Base-by-base conservation (phyloP, 208 protist species). In the Vickermania spadyakhi region DNA sequence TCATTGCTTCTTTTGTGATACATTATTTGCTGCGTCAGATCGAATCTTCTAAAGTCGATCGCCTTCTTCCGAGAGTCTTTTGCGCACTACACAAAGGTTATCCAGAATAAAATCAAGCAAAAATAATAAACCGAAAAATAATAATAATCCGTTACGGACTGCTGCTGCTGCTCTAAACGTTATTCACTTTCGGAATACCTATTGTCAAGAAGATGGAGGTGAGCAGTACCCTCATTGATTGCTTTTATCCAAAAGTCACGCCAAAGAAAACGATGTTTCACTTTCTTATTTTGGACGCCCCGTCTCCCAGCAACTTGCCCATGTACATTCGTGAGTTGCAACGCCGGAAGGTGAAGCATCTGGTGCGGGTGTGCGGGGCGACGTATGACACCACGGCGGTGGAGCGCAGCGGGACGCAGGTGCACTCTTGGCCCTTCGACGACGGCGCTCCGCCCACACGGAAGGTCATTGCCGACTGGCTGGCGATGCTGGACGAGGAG, bases 301-400 rank as follows among this genome's bases (percentile, higher is more conserved):
- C 89, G 23, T 80, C 84, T 5, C 79, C 84, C 2, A 89, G 81
- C 62, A 94, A 89, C 61, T 61, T 96, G n/a, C 86, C 84, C 3
- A 84, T 75, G n/a, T 96, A 94, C 71, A 82, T 96, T 62, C 91
- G 87, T 61, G 80, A 91, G 72, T 69, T 94, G 51, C 82, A 93
- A 68, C 71, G 80, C 13, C 74, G 82, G 25, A 56, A 74, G 27
- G 85, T 94, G 62, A 75, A 64, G 3, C 90, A 96, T 57, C 74
- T 94, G 18, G 86, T 93, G 50, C 79, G 85, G 5, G 90, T 94
- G 1, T 96, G 90, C 68, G 83, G 81, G n/a, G 77, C 76, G 5
- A 94, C 85, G 23, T 96, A 94, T 66, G 77, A 89, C 57, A 77
- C 75, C 21, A 60, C 31, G 3, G 64, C 80, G 0, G 77, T 93